These are phyloP conservation scores for Xerocomellus amylosporus DNA, from an alignment of 768 basidiomycete genomes.

Conservation along the genomic window DNA sequence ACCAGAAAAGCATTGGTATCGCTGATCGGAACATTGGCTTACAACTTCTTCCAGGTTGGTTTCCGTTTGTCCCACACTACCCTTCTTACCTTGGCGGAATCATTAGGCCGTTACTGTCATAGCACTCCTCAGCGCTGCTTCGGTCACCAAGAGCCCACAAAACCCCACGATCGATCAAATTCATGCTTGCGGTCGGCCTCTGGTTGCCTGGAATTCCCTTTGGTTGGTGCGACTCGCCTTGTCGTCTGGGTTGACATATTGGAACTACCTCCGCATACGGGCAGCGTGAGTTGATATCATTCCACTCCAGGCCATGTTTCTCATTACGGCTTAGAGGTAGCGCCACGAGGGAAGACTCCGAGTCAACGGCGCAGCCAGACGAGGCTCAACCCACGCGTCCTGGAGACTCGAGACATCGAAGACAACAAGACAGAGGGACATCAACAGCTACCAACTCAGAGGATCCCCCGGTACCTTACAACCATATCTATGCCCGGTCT, in stretches of 20 bases:
- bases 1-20: constrained; percentile 54
- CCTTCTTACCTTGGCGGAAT: constrained; percentile 4
- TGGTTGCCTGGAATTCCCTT: constrained; percentile 65
- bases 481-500: constrained; percentile 30
- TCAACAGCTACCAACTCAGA: constrained; percentile 21
- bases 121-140: constrained; percentile 47
- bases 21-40: constrained; percentile 48
- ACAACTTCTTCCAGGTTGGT: constrained; percentile 54
- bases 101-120: constrained; percentile 51
- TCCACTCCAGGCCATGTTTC: not conserved
- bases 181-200: constrained; percentile 57
- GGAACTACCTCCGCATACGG: constrained; percentile 48
- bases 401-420: constrained; percentile 16
- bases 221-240: constrained; percentile 58
- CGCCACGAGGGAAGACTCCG: constrained; percentile 28
- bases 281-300: constrained; percentile 26
- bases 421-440: constrained; percentile 22
- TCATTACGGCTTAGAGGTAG: constrained; percentile 22
- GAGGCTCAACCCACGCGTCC: constrained; percentile 12
- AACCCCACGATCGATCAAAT: constrained; percentile 48
- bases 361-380: constrained; percentile 26
- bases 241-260: constrained; percentile 49
- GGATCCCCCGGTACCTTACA: constrained; percentile 25
- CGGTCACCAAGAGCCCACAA: constrained; percentile 46
- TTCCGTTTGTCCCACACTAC: not conserved